Conservation (phyloP, 768 basidiomycete genomes). For the Crassisporium funariophilum region DNA sequence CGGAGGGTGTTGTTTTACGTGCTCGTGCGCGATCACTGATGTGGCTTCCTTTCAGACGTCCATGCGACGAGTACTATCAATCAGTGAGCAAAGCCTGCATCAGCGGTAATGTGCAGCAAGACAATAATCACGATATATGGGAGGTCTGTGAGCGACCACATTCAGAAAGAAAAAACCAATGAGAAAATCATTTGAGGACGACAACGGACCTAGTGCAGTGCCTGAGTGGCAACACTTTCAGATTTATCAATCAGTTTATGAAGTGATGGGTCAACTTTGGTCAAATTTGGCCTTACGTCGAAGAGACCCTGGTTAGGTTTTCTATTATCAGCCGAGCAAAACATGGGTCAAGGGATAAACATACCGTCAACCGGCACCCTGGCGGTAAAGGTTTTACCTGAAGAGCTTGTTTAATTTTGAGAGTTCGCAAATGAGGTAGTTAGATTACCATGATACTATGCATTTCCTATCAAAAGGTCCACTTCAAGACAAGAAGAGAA, state of each 20-base stretch:
- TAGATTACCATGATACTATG: slow-evolving; percentile 47
- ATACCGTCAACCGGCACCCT: slow-evolving; percentile 55
- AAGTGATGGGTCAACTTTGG: not conserved
- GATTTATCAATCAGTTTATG: slow-evolving; percentile 5
- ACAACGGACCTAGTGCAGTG: slow-evolving; percentile 45
- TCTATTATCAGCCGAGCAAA: not conserved
- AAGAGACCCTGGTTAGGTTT: slow-evolving; percentile 44
- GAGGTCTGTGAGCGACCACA: slow-evolving; percentile 35
- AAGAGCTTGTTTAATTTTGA: not conserved
- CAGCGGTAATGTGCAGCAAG: not conserved
- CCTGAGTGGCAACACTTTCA: slow-evolving; percentile 59
- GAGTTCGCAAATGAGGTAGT: not conserved
- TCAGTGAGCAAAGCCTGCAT: not conserved
- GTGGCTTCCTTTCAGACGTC: slow-evolving; percentile 49
- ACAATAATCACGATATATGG: slow-evolving; percentile 43
- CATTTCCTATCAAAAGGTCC: slow-evolving; percentile 38
- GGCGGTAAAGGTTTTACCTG: slow-evolving; percentile 47
- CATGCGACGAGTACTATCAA: slow-evolving; percentile 61
- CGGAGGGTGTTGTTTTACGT: slow-evolving; percentile 65
- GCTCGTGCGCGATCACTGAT: slow-evolving; percentile 33
- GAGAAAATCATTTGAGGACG: not conserved
- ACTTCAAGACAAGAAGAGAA: not conserved
- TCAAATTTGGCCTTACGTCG: slow-evolving; percentile 41
- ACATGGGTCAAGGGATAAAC: slow-evolving; percentile 12
- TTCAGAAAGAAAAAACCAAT: slow-evolving; percentile 4